Evolutionary conservation across 208 protist genomes (phyloP), one percentile per base, ranked within the genome.

Genomic region (Angomonas desouzai): DNA sequence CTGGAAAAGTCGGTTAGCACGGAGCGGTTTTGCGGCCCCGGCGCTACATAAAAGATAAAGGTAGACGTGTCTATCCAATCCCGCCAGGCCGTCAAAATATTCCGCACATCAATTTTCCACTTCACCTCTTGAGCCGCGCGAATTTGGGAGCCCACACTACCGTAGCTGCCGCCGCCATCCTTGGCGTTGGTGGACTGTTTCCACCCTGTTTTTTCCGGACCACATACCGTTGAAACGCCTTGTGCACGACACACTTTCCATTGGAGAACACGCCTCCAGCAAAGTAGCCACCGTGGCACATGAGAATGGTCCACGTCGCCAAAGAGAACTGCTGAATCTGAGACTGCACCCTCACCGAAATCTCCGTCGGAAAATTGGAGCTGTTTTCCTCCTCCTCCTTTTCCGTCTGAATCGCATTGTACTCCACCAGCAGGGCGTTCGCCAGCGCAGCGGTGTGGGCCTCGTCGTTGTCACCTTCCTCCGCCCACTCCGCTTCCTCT

Each of bases 151-250:
- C 92, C 92, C 6, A 85, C 75, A 47, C 86, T 92, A 64, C 83
- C 76, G 62, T 85, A 94, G 48, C 80, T 88, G 30, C 81, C 81
- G 18, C 77, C 74, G 3, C 63, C 69, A 48, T 94, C 85, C 70
- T 90, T 90, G 18, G 87, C 85, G 58, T 85, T 83, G 16, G 69
- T 88, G 0, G 88, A 91, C 68, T 97, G 92, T 63, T 90, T 89
- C 27, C 89, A 87, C 92, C 92, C 68, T 97, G 92, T 68, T 97
- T 97, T 60, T 97, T 97, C 25, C 92, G 84, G 56, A 92, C 83
- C 2, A 94, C 86, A 61, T 97, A 97, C n/a, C 90, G 80, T 69
- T 93, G 85, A 43, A 95, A 96, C 0, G 85, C 63, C 59, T 92
- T 95, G 76, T 97, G 89, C 1, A 77, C 64, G 2, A 96, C 53